Percentiles rank a stretch among this genome's conserved stretches.
These are phyloP conservation scores for Polyporus arcularius DNA, from an alignment of 768 basidiomycete genomes.

Conservation along the genomic window DNA sequence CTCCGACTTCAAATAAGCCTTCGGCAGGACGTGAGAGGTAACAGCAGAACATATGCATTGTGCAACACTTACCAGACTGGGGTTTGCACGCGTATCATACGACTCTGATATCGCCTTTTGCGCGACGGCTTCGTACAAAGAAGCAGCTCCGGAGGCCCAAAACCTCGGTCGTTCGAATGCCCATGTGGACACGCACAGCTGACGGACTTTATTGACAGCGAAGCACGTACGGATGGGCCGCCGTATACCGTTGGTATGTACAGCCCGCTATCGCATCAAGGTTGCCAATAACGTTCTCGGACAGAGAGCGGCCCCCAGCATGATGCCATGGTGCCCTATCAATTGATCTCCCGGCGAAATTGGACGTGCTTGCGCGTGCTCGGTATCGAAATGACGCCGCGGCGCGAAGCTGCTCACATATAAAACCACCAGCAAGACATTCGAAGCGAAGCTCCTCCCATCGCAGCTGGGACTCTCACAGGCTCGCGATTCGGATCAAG, in stretches of 20 bases:
- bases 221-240: slow-evolving; percentile 1
- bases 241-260: slow-evolving; percentile 2
- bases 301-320: not conserved
- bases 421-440: not conserved
- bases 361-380: not conserved
- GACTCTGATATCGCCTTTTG: not conserved
- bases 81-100: too few species aligned
- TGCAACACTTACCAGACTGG: too few species aligned
- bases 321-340: not conserved
- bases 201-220: slow-evolving; percentile 11
- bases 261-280: slow-evolving; percentile 6
- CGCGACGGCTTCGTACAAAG: too few species aligned
- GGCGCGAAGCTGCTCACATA: not conserved
- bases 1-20: too few species aligned
- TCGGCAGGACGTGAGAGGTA: too few species aligned
- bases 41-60: too few species aligned
- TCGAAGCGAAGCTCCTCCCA: too few species aligned
- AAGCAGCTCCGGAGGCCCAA: too few species aligned
- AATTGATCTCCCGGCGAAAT: not conserved
- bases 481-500: not conserved
- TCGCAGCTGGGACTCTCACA: too few species aligned
- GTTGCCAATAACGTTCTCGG: not conserved
- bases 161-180: not conserved
- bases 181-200: slow-evolving; percentile 5
- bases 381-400: not conserved